phyloP scores from a whole-genome alignment of 164 flowering plant genomes.

The Chloranthus sessilifolius region DNA sequence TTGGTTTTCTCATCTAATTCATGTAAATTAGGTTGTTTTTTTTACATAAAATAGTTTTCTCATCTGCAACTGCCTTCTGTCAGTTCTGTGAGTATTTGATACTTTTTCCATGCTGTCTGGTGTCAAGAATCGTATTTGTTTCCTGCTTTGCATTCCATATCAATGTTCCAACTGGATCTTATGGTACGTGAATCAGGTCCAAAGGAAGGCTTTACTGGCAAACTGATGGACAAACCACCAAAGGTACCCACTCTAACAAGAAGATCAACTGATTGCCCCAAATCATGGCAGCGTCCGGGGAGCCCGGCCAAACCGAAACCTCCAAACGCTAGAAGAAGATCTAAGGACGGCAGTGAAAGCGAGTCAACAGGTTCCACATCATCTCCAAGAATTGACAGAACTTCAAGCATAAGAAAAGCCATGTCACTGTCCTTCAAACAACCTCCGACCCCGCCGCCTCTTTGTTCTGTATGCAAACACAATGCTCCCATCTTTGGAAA shows the following conservation, averaged over 20 bases:
- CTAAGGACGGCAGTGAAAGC: background rate
- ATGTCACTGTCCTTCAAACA: slow-evolving; percentile 27
- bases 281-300: slow-evolving; percentile 1
- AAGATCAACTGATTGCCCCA: slow-evolving; percentile 21
- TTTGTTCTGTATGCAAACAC: slow-evolving; percentile 33
- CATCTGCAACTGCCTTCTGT: too few species aligned
- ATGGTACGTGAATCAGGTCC: slow-evolving; percentile 11
- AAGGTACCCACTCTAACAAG: slow-evolving; percentile 14
- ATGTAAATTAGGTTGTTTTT: too few species aligned
- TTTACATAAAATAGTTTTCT: too few species aligned
- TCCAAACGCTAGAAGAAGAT: slow-evolving; percentile 1
- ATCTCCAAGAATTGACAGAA: slow-evolving; percentile 11
- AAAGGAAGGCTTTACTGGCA: background rate
- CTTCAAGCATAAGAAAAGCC: slow-evolving; percentile 28
- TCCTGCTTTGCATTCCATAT: background rate
- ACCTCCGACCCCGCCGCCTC: slow-evolving; percentile 35
- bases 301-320: slow-evolving; percentile 2
- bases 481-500: slow-evolving; percentile 33
- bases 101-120: too few species aligned
- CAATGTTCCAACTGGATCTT: background rate
- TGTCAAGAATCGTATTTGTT: too few species aligned
- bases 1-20: too few species aligned
- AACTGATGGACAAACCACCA: slow-evolving; percentile 3
- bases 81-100: too few species aligned
- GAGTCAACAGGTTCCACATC: background rate